Percentiles rank a stretch among this genome's conserved stretches.
phyloP scores from a whole-genome alignment of 192 early-diverging fungal genomes.

The Funneliformis geosporum region DNA sequence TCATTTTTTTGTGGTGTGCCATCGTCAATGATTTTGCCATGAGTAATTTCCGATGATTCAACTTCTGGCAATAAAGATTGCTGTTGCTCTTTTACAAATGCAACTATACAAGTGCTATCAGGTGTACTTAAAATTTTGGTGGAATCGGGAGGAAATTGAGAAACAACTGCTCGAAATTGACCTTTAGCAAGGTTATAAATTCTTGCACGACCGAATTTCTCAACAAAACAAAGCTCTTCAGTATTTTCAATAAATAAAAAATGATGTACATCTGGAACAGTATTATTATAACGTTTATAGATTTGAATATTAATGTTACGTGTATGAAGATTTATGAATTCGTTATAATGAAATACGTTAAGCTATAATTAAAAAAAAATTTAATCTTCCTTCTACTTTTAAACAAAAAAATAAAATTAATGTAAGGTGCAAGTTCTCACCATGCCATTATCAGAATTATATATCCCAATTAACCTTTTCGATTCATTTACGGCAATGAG shows the following conservation, averaged over 20 bases:
- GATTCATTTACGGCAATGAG: conserved; percentile 1
- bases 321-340: background rate
- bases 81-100: conserved; percentile 6
- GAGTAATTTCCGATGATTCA: background rate
- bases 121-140: background rate
- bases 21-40: too few relatives aligned
- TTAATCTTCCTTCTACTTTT: background rate
- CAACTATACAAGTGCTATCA: conserved; percentile 28
- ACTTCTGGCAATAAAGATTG: too few relatives aligned
- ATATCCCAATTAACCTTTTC: conserved; percentile 14
- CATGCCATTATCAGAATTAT: background rate
- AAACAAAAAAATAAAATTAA: background rate
- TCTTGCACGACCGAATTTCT: background rate
- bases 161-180: conserved; percentile 7
- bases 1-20: background rate
- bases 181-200: background rate
- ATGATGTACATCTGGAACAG: background rate
- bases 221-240: conserved; percentile 15
- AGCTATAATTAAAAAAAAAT: background rate
- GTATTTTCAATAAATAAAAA: conserved; percentile 26
- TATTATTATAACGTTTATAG: background rate
- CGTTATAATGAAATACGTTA: background rate
- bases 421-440: background rate
- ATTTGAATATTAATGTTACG: conserved; percentile 18
- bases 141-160: conserved; percentile 1